These are phyloP conservation scores for Piromyces sp. DNA, from an alignment of 192 early-diverging fungal genomes.

Conservation along the genomic window DNA sequence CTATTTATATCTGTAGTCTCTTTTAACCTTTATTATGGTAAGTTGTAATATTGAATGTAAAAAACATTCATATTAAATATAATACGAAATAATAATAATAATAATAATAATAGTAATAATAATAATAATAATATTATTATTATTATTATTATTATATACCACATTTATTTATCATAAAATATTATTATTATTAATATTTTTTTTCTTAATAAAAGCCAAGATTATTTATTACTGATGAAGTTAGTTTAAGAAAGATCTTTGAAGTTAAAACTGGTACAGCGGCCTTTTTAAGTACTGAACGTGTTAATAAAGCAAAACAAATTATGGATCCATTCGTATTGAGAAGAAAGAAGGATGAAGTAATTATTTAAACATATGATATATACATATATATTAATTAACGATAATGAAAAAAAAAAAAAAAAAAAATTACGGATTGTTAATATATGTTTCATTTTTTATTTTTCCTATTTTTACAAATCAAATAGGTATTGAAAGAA, in stretches of 20 bases:
- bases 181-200: no score
- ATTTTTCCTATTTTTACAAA: background rate
- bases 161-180: no score
- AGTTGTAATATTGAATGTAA: background rate
- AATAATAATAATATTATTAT: no score
- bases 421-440: no score
- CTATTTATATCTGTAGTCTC: background rate
- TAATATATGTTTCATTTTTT: no score
- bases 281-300: background rate
- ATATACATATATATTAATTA: background rate
- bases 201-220: background rate
- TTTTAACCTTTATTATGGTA: background rate
- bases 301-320: conserved; percentile 28
- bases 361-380: background rate
- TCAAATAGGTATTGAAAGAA: background rate
- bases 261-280: background rate
- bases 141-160: no score
- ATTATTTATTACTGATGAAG: background rate
- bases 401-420: no score
- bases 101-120: no score
- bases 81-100: no score
- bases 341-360: conserved; percentile 50
- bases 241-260: background rate
- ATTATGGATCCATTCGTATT: conserved; percentile 82
- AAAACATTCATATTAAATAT: no score